Base-by-base conservation (phyloP, 2,329 filamentous ascomycete genomes). In the Aspergillus neoniger region DNA sequence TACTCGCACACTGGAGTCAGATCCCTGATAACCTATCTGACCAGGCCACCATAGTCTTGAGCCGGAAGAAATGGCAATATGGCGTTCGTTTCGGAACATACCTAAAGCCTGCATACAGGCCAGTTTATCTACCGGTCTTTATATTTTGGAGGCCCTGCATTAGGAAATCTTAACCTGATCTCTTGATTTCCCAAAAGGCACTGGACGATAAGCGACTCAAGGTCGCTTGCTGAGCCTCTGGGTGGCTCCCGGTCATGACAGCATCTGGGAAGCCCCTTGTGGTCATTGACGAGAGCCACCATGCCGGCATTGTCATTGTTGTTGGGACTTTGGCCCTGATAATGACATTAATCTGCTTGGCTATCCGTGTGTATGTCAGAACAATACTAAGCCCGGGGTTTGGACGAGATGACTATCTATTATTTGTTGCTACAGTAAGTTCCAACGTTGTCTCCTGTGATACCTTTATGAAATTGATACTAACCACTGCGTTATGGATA, bases 291-390 rank as follows among this genome's bases (percentile, higher is more conserved):
- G 53, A 6, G 30, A 48, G 28, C 14, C 53, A 55, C 15, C 41
- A 44, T 32, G 38, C 53, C 28, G 41, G 53, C 30, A 55, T 55
- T 15, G 53, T 44, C 21, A 32, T 36, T 25, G 32, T 55, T 9
- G 44, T 48, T 19, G 53, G 53, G 38, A 36, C 44, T 17, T 32
- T 44, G 17, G 39, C 53, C 12, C 28, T 55, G 15, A n/a, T 55
- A 12, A 44, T 55, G 38, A 21, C 53, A 6, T 55, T 55, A 12
- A 55, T 55, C 12, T 55, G 53, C 14, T 36, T 55, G 12, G 17
- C n/a, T 28, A 55, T 55, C 28, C 53, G 53, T 6, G 28, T 55
- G 10, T 55, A 55, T 44, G 53, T 55, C 25, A 55, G 38, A 28
- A 44, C 53, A 32, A n/a, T 55, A 15, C 53, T 55, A 4, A 47